Base-by-base conservation (phyloP, 2,329 filamentous ascomycete genomes). In the Epichloe gansuensis region DNA sequence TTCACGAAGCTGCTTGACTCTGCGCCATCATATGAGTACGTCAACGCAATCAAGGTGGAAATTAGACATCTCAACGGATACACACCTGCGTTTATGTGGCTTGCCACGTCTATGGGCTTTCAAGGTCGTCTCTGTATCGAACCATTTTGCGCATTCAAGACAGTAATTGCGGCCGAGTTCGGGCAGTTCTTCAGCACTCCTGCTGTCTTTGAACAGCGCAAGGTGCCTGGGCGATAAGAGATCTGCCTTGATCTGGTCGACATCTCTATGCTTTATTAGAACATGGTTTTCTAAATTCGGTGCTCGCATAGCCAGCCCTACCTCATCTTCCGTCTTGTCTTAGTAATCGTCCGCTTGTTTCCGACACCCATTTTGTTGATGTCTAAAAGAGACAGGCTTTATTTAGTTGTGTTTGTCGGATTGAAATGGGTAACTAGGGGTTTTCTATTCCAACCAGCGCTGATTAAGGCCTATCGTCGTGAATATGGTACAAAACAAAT, bases 91-190 rank as follows among this genome's bases (percentile, higher is more conserved):
- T 78, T 90, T 96, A 71, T 98, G 93, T 57, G 87, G 88, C 72
- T 96, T 98, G 60, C 88, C 89, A 67, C 85, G 88, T 53, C 76
- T 75, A 70, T 98, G 93, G 31, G 80, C 75, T 38, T 77, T 74
- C 53, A 95, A 73, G 60, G 87, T 94, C 60, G 78, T 68, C 58
- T 93, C 86, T 48, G 82, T 85, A 67, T 97, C 91, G 67, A 94
- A 97, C 85, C 88, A 97, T 72, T 95, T 97, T 56, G 93, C 85
- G 68, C 93, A 98, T 69, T 95, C 87, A 15, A 85, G 75, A 68
- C 93, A 98, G 69, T 96, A 97, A 66, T 84, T 84, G 60, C 81
- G 77, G 27, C 93, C 93, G 47, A 96, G 75, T 0, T 83, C 91
- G 3, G 93, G 93, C 38, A 96, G 76, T 62, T 97, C 93, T 65